Evolutionary conservation across 2,329 filamentous ascomycete genomes (phyloP).

Genomic region (Parascedosporium putredinis): DNA sequence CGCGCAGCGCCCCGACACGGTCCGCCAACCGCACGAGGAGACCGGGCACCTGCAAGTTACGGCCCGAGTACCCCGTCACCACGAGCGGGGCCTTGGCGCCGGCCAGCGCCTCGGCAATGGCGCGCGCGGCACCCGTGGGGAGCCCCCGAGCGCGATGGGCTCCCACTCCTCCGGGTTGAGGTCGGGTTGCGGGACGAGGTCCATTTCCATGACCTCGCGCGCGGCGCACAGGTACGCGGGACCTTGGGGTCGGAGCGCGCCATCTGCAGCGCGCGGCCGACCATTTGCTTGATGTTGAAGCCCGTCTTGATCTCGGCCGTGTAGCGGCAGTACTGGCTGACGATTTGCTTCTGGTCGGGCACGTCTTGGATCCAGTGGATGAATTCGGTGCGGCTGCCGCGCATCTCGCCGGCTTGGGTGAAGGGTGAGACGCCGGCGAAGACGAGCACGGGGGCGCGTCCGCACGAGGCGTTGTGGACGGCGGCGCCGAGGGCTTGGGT

Average conservation of each 20-base stretch:
- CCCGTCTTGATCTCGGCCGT: slow-evolving; percentile 74
- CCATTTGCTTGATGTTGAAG: slow-evolving; percentile 79
- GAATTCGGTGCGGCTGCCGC: slow-evolving; percentile 69
- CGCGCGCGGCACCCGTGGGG: slow-evolving; percentile 38
- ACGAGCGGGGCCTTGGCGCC: slow-evolving; percentile 56
- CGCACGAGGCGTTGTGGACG: slow-evolving; percentile 68
- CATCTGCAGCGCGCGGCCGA: slow-evolving; percentile 75
- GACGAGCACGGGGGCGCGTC: slow-evolving; percentile 63
- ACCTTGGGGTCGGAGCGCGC: slow-evolving; percentile 67
- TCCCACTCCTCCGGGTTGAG: slow-evolving; percentile 62
- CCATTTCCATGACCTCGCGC: slow-evolving; percentile 76
- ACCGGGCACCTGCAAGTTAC: slow-evolving; percentile 52
- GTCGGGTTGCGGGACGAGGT: slow-evolving; percentile 57
- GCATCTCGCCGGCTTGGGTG: slow-evolving; percentile 67
- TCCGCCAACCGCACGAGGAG: slow-evolving; percentile 59
- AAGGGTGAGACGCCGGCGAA: slow-evolving; percentile 71
- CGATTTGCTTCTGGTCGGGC: slow-evolving; percentile 69
- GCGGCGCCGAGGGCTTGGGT: slow-evolving; percentile 70
- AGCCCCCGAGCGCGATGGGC: slow-evolving; percentile 57
- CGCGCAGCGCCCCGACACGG: slow-evolving; percentile 55
- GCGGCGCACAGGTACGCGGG: slow-evolving; percentile 73
- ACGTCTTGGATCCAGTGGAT: slow-evolving; percentile 84
- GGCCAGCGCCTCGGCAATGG: slow-evolving; percentile 53
- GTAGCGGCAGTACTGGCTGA: slow-evolving; percentile 79
- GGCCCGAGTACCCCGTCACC: slow-evolving; percentile 60